Evolutionary conservation across 2,329 filamentous ascomycete species (phyloP), one percentile per base, ranked within the genome.

Genomic region (Pseudogymnoascus sp.): DNA sequence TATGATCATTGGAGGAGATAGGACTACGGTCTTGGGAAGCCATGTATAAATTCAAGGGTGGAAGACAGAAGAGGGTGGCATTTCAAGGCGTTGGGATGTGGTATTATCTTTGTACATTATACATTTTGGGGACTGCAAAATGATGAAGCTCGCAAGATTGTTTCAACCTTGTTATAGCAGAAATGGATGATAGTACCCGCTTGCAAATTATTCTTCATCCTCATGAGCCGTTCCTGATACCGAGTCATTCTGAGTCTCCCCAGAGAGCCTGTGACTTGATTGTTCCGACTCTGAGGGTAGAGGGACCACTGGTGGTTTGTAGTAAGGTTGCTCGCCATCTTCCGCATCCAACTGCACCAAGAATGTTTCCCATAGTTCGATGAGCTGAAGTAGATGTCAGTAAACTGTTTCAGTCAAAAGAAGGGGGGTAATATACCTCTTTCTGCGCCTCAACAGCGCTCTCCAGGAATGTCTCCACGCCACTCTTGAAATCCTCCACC

Each of bases 401-500:
- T 53, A 63, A 62, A 60, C 40, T 61, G 46, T 14, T 42, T 60
- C 59, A 44, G 14, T n/a, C 16, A 10, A 5, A 1, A 50, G 44
- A 14, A 34, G 7, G 25, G 16, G 56, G 56, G 61, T 21, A 44
- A 76, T 84, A 76, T 75, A 95, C 93, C 88, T 99, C 95, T 78
- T 99, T 99, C 79, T 99, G 95, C 63, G 93, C 95, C 77, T 99
- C 95, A 3, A 99, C 92, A 3, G 95, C 91, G 72, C 95, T 93
- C 79, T 99, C 95, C 70, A 99, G 77, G 77, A 96, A 99, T 1
- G 95, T 99, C 79, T 99, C 95, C 1, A 99, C 93, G 0, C 93
- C 93, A 66, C 90, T 95, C 81, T 99, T 99, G 77, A 99, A 99
- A 74, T 99, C 95, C 74, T 99, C 95, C 2, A 99, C 95, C 80